Base-by-base conservation (phyloP, 208 protist species). In the Crithidia thermophila region DNA sequence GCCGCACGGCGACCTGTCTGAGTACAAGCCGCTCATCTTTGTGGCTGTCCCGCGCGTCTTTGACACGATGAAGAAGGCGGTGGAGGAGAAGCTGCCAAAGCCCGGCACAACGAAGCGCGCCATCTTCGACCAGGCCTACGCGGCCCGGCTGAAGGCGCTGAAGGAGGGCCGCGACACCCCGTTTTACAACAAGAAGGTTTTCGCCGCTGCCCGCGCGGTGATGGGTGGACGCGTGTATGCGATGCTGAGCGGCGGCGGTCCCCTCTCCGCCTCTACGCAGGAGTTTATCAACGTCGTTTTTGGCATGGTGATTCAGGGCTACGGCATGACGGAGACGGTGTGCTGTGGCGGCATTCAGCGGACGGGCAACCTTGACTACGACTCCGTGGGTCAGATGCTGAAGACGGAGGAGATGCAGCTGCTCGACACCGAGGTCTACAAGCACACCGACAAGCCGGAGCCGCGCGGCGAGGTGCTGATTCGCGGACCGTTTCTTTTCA, bases 351-450 rank as follows among this genome's bases (percentile, higher is more conserved):
- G 53, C 36, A 86, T 94, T 52, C 85, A 93, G 64, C 72, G 76
- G 40, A 58, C 55, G 1, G 80, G 86, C 23, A 91, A 94, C 75
- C 67, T 90, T 25, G 62, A 82, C 31, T 89, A 82, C 60, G 75
- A 84, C 39, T 82, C 74, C 31, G 88, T 93, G n/a, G 92, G 91
- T 3, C 78, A 85, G 56, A 40, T 88, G 1, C 39, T 97, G 21
- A 80, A 89, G 46, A 68, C 66, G 8, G 75, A 72, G 62, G 90
- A 99, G 72, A 20, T 99, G 43, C 93, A 95, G 76, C 80, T 99
- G 1, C 83, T 87, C 2, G 92, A 98, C 71, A 91, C 95, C 10
- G 87, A 92, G 5, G 60, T 85, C 18, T 92, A 81, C 74, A 87
- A 86, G 52, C 85, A 94, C 75, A 86, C 81, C 1, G 84, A 95